Conservation (phyloP, 768 basidiomycete species). For the Suillus alpinus region DNA sequence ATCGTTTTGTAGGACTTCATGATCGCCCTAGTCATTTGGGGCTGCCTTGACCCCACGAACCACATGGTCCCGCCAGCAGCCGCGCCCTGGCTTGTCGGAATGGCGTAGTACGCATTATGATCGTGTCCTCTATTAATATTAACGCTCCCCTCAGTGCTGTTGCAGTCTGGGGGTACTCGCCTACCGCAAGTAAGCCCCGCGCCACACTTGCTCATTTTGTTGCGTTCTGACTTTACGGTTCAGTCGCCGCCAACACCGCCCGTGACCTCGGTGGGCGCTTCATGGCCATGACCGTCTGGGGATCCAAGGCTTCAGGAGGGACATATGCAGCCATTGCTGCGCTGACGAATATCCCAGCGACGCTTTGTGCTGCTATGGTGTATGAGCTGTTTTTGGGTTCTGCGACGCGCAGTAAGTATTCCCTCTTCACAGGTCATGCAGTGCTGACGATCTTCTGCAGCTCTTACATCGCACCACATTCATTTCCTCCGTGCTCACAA, state of each 20-base stretch:
- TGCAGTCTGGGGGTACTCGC: slow-evolving; percentile 60
- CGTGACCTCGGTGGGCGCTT: slow-evolving; percentile 67
- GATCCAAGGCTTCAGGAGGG: slow-evolving; percentile 47
- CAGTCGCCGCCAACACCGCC: slow-evolving; percentile 63
- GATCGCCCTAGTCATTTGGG: slow-evolving; percentile 51
- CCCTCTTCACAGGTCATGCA: background rate
- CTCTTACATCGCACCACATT: slow-evolving; percentile 21
- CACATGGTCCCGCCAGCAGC: slow-evolving; percentile 50
- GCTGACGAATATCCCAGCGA: slow-evolving; percentile 66
- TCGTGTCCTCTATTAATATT: background rate
- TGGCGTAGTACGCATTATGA: slow-evolving; percentile 51
- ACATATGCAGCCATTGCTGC: slow-evolving; percentile 61
- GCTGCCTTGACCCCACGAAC: slow-evolving; percentile 56
- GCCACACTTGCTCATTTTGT: slow-evolving; percentile 9
- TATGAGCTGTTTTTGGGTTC: slow-evolving; percentile 61
- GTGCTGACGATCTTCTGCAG: slow-evolving; percentile 16
- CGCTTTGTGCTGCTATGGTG: slow-evolving; percentile 47
- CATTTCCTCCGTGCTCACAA: slow-evolving; percentile 20
- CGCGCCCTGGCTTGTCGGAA: slow-evolving; percentile 50
- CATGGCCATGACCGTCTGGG: slow-evolving; percentile 63
- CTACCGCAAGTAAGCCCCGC: slow-evolving; percentile 38
- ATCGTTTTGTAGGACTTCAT: slow-evolving; percentile 38
- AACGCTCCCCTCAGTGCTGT: slow-evolving; percentile 37
- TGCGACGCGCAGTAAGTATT: slow-evolving; percentile 51
- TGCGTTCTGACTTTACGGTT: background rate